Conservation (phyloP, 108 stramenopile genomes). For the Cyclotella choctawhatcheeana region DNA sequence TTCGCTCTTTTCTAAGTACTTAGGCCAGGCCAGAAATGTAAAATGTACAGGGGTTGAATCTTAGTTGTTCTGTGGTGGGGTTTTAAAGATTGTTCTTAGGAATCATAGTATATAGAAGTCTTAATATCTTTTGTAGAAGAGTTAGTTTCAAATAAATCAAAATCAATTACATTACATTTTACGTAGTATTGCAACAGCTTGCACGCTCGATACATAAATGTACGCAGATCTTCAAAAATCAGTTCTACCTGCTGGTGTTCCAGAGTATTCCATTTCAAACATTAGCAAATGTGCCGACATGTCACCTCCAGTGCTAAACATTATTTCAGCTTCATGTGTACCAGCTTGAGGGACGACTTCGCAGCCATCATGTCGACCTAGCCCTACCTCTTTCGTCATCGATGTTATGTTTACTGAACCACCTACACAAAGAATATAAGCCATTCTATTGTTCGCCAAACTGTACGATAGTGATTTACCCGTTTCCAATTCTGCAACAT, state of each 20-base stretch:
- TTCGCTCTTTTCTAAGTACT: slow-evolving; percentile 16
- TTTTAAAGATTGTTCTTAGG: too few species aligned
- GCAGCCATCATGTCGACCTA: slow-evolving; percentile 62
- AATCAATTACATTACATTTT: too few species aligned
- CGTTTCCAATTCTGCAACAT: slow-evolving; percentile 64
- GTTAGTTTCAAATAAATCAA: too few species aligned
- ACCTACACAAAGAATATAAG: slow-evolving; percentile 79
- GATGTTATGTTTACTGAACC: slow-evolving; percentile 53
- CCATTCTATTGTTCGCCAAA: slow-evolving; percentile 58
- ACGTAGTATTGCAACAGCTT: too few species aligned
- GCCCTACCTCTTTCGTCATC: slow-evolving; percentile 27
- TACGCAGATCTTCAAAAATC: too few species aligned
- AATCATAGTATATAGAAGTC: too few species aligned
- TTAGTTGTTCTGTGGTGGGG: too few species aligned
- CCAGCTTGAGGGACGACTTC: slow-evolving; percentile 46
- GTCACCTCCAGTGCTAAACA: slow-evolving; percentile 50
- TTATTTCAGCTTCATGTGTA: slow-evolving; percentile 24
- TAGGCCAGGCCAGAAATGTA: too few species aligned
- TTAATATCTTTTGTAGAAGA: too few species aligned
- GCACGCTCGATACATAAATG: too few species aligned
- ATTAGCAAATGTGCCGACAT: slow-evolving; percentile 57
- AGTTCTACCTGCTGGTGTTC: slow-evolving; percentile 37
- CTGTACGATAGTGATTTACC: slow-evolving; percentile 27
- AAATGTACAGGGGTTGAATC: too few species aligned
- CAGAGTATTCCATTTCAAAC: slow-evolving; percentile 50